Percentiles rank a stretch among this genome's conserved stretches.
These are phyloP conservation scores for Debaryomyces psychrophilus DNA, from an alignment of 1,139 yeast genomes.

Conservation along the genomic window DNA sequence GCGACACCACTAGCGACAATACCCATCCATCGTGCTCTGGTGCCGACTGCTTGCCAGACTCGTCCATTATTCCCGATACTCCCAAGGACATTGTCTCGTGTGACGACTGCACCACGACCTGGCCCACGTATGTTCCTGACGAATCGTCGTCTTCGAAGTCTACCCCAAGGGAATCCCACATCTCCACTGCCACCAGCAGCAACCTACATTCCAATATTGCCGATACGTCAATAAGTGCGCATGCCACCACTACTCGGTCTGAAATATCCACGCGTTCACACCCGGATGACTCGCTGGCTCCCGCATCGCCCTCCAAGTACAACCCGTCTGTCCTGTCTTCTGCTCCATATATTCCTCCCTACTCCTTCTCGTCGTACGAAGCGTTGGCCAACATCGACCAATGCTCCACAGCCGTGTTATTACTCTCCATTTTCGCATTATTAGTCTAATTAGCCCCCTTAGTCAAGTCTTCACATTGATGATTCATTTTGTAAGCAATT, in stretches of 20 bases:
- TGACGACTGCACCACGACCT: neutral
- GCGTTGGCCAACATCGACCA: neutral
- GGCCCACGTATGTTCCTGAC: neutral
- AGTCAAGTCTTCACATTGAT: neutral
- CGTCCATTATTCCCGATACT: neutral
- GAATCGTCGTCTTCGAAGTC: no score
- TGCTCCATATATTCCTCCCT: neutral
- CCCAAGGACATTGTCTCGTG: neutral
- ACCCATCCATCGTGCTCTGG: neutral
- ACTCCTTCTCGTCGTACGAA: neutral
- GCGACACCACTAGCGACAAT: neutral
- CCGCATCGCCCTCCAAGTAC: neutral
- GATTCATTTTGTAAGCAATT: neutral
- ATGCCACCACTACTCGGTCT: neutral
- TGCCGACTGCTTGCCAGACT: no score
- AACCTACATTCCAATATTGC: neutral
- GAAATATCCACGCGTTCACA: neutral
- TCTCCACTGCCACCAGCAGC: neutral
- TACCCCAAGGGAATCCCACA: no score
- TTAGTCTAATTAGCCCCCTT: neutral
- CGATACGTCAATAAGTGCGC: neutral
- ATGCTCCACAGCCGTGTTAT: neutral
- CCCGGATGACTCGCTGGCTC: neutral
- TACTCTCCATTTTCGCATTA: neutral
- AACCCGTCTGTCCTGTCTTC: neutral